Conservation (phyloP, 2,329 filamentous ascomycete species). For the Pestalotiopsis sp. region DNA sequence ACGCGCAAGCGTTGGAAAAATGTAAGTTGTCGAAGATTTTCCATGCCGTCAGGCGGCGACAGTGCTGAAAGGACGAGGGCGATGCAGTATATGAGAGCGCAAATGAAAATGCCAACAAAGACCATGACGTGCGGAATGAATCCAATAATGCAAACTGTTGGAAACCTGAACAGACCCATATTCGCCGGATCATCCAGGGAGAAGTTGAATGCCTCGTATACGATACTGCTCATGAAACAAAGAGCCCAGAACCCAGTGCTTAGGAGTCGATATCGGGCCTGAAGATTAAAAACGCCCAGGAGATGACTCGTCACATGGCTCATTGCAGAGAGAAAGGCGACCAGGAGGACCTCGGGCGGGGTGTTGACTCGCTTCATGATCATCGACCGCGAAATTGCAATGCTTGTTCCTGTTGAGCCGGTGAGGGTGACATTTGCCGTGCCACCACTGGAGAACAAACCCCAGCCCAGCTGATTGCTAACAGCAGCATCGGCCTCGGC, state of each 20-base stretch:
- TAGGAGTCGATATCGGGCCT: constrained; percentile 77
- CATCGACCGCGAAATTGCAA: constrained; percentile 63
- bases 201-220: constrained; percentile 72
- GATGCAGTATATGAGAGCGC: constrained; percentile 74
- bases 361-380: constrained; percentile 84
- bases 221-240: constrained; percentile 85
- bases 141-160: constrained; percentile 91
- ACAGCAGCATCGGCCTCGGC: constrained; percentile 92
- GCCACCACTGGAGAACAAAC: constrained; percentile 56
- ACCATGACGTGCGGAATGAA: constrained; percentile 95
- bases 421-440: constrained; percentile 47
- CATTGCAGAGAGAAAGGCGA: constrained; percentile 85
- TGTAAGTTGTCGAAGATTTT: constrained; percentile 35
- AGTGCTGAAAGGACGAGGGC: constrained; percentile 78
- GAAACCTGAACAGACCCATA: constrained; percentile 79
- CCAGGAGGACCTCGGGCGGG: constrained; percentile 83
- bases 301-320: constrained; percentile 86
- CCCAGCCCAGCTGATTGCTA: constrained; percentile 76
- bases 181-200: constrained; percentile 61
- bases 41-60: constrained; percentile 56
- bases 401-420: constrained; percentile 37
- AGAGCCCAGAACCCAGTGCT: constrained; percentile 90
- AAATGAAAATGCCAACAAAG: constrained; percentile 75
- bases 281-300: constrained; percentile 78
- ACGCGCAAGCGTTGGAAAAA: constrained; percentile 65